phyloP scores from a whole-genome alignment of 2,329 filamentous ascomycete genomes.

The Alternaria metachromatica region DNA sequence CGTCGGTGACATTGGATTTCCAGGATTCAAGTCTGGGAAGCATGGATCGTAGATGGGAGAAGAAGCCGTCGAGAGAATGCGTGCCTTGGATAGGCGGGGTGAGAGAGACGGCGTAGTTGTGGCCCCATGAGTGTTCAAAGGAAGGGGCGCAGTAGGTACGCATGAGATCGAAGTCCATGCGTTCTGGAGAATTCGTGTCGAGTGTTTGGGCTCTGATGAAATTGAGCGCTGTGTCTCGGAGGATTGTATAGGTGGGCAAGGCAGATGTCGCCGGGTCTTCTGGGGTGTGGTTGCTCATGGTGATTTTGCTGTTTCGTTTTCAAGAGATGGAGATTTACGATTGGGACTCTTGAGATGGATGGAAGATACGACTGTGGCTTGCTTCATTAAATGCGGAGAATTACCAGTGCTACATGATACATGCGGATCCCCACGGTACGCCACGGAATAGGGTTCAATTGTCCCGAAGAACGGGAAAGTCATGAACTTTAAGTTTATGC shows the following conservation, averaged over 20 bases:
- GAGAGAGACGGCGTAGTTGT: constrained; percentile 34
- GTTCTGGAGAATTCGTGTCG: not conserved
- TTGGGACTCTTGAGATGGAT: not conserved
- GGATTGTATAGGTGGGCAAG: constrained; percentile 14
- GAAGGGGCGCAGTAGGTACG: constrained; percentile 19
- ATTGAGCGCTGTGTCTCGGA: constrained; percentile 20
- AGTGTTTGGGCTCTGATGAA: constrained; percentile 24
- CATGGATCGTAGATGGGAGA: constrained; percentile 31
- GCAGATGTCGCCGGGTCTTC: not conserved
- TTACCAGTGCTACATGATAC: not conserved
- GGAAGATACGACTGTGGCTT: not conserved
- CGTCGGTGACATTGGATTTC: constrained; percentile 23
- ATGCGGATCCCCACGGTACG: not conserved
- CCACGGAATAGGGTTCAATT: not conserved
- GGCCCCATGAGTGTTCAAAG: constrained; percentile 39
- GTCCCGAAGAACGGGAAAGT: not conserved
- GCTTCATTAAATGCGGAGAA: not conserved
- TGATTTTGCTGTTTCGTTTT: not conserved
- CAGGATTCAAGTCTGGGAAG: constrained; percentile 28
- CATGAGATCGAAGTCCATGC: constrained; percentile 25
- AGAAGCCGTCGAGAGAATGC: constrained; percentile 25
- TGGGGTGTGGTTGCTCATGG: not conserved
- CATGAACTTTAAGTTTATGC: not conserved
- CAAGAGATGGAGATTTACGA: not conserved
- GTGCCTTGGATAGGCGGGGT: constrained; percentile 27